Evolutionary conservation across 768 basidiomycete genomes (phyloP), one percentile per base, ranked within the genome.

Genomic region (Plicaturopsis crispa): DNA sequence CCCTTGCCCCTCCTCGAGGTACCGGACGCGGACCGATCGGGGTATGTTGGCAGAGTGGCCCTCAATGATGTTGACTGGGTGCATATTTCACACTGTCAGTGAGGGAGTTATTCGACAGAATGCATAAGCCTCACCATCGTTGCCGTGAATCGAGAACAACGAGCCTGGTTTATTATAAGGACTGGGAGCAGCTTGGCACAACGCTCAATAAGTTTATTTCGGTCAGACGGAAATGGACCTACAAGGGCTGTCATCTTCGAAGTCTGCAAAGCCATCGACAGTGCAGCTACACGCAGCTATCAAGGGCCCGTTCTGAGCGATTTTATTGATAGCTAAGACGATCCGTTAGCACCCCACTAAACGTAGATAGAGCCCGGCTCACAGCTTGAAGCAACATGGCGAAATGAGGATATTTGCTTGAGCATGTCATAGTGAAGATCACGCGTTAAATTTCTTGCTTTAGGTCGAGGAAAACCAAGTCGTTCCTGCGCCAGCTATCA

Each of bases 131-230:
- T 55, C 46, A 39, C 36, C 46, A 3, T 57, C 65, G 13, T 53
- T 50, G 19, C 55, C 55, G 50, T 65, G 66, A 1, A 67, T 64
- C n/a, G n/a, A n/a, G 23, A 68, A 61, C 33, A 77, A 45, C 1
- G 72, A 68, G 1, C 76, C 76, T 6, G 56, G 44, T 35, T 52
- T 59, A 43, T 77, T 78, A 38, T 74, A 67, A 3, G 65, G 60
- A 47, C 65, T 60, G 1, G 57, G 56, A n/a, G 49, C 54, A 31
- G 57, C 62, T 62, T n/a, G 33, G 18, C 20, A 34, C 33, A 40
- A 17, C 8, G 22, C 18, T 10, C 19, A 22, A 16, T 12, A 21
- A 32, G 18, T 36, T 28, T 46, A 37, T 40, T 38, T 40, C 35
- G 18, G 39, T 38, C 36, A 23, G 11, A 35, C 24, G 24, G 42